Percentiles rank a stretch among this genome's conserved stretches.
Evolutionary conservation across 257 asterid species (phyloP).

Genomic region (Fraxinus pennsylvanica): DNA sequence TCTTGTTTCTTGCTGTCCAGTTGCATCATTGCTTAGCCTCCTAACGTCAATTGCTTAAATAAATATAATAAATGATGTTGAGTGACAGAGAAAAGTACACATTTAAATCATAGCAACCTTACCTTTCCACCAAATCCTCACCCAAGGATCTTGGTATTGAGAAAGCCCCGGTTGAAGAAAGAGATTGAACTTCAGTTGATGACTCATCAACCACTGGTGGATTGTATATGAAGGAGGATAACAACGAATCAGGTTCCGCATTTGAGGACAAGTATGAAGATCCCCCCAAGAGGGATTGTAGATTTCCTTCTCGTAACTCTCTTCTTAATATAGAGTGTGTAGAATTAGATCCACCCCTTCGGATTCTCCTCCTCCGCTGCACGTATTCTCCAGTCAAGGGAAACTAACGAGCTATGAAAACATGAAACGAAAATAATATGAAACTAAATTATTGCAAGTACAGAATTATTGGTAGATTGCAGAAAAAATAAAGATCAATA

Average conservation of each 20-base stretch:
- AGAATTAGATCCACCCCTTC: slow-evolving; percentile 53
- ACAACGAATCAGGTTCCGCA: slow-evolving; percentile 60
- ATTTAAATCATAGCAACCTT: not conserved
- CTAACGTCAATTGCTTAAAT: not conserved
- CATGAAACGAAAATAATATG: not conserved
- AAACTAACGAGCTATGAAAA: slow-evolving; percentile 14
- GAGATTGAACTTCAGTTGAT: slow-evolving; percentile 37
- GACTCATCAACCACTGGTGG: slow-evolving; percentile 44
- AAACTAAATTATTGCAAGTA: not conserved
- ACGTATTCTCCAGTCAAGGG: slow-evolving; percentile 59
- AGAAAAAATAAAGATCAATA: slow-evolving; percentile 20
- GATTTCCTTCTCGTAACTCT: slow-evolving; percentile 73
- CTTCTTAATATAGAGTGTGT: slow-evolving; percentile 51
- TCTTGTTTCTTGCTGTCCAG: not conserved
- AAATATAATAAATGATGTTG: not conserved
- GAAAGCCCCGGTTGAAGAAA: slow-evolving; percentile 37
- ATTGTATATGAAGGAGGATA: slow-evolving; percentile 66
- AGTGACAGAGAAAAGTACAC: not conserved
- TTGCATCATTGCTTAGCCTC: not conserved
- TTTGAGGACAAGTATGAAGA: slow-evolving; percentile 48
- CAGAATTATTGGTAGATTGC: not conserved
- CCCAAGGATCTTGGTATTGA: slow-evolving; percentile 30
- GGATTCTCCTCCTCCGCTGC: slow-evolving; percentile 70
- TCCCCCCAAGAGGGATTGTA: slow-evolving; percentile 60
- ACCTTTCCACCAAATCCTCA: slow-evolving; percentile 54